Evolutionary conservation across 1,139 yeast genomes (phyloP).

Genomic region (Candida mesenterica): DNA sequence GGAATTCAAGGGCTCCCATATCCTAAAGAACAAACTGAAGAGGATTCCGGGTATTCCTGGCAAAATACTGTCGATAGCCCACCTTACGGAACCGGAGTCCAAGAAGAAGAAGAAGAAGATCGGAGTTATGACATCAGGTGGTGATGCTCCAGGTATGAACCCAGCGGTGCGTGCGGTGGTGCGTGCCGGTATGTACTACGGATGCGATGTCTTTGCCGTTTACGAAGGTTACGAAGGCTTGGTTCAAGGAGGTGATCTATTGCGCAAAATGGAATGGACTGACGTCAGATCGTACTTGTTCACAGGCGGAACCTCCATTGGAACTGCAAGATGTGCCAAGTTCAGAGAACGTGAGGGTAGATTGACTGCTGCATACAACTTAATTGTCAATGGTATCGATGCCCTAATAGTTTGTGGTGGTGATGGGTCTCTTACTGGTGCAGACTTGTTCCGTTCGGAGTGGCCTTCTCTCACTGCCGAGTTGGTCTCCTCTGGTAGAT

Average conservation of each 20-base stretch:
- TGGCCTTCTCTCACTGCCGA: conserved; percentile 75
- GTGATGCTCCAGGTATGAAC: conserved; percentile 87
- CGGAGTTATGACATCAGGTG: conserved; percentile 86
- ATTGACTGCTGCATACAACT: conserved; percentile 61
- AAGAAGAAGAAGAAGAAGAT: conserved; percentile 45
- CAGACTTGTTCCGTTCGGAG: conserved; percentile 72
- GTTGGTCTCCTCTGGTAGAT: conserved; percentile 47
- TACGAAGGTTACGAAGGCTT: conserved; percentile 80
- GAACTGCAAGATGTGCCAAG: conserved; percentile 73
- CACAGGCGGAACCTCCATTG: conserved; percentile 78
- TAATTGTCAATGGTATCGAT: conserved; percentile 72
- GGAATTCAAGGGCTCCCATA: conserved; percentile 15
- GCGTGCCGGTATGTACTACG: conserved; percentile 67
- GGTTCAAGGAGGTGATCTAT: conserved; percentile 64
- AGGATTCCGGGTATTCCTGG: too few species aligned
- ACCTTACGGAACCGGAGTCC: not conserved
- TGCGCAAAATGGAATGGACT: conserved; percentile 69
- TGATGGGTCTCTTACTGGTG: conserved; percentile 83
- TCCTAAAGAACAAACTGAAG: conserved; percentile 15
- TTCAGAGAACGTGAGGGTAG: conserved; percentile 71
- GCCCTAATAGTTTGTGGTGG: conserved; percentile 84
- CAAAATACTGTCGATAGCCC: too few species aligned
- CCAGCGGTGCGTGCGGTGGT: conserved; percentile 80
- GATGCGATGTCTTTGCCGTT: conserved; percentile 70
- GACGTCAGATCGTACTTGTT: conserved; percentile 76